Evolutionary conservation across 176 grass and related monocot genomes (phyloP), one percentile per base, ranked within the genome.

Genomic region (Poa annua): DNA sequence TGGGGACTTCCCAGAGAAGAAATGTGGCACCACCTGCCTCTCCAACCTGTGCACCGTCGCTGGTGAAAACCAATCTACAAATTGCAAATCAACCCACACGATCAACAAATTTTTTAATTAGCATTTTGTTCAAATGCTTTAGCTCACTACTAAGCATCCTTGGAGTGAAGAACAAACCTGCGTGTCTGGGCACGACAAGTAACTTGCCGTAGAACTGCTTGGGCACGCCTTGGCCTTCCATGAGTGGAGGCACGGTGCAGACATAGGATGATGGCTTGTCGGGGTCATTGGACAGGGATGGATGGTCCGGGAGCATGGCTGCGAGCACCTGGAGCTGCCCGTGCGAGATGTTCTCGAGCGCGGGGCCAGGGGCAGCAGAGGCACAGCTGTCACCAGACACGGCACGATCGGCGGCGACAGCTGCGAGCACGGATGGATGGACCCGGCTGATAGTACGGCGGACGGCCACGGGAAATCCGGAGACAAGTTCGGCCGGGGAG

Each of bases 281-380:
- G 26, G 72, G 77, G 66, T 99, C 93, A 24, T 86, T 34, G 26
- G 85, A 87, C 39, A 95, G 76, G 59, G 88, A 95, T 15, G 88
- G 88, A 56, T 94, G 90, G 81, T 99, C 97, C 10, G 93, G 76
- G 47, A 91, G 91, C 87, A 94, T 78, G 29, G 81, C 85, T 8
- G 97, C 93, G 12, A 90, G 22, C 19, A 92, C 88, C 87, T 99
- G 97, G 38, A 94, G 86, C 71, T 99, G 97, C 22, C 97, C 97
- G 25, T 99, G 84, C 14, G 97, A 96, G 59, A 99, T 91, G 88
- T 96, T 99, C 88, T 99, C 97, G 16, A 99, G 73, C 51, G 80
- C 79, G 7, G 88, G 88, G 4, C 13, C 53, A 1, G 52, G 21
- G 12, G 52, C 75, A 8, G 81, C 39, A 9, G 77, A 14, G 61